phyloP scores from a whole-genome alignment of 805 yeast species.

The Metschnikowia koreensis region DNA sequence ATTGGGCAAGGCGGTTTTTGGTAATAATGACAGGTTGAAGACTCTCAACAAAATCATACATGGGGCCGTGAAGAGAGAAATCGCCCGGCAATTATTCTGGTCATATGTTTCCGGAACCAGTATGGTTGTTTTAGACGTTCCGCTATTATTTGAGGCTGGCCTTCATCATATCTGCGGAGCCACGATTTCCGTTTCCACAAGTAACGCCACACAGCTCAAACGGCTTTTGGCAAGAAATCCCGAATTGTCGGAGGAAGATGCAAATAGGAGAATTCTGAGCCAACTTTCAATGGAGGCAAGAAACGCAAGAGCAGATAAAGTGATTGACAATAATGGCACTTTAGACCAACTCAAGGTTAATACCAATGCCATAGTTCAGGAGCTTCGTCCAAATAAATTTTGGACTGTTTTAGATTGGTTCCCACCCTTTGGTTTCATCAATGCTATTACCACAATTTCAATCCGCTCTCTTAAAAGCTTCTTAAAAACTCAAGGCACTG shows the following conservation, averaged over 20 bases:
- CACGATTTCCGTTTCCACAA: conserved; percentile 66
- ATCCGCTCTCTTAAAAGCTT: conserved; percentile 5
- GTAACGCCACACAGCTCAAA: conserved; percentile 53
- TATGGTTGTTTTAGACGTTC: conserved; percentile 82
- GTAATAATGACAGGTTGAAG: conserved; percentile 54
- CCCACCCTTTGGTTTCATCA: conserved; percentile 38
- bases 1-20: conserved; percentile 78
- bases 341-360: conserved; percentile 23
- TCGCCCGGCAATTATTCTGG: conserved; percentile 51
- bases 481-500: not conserved
- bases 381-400: conserved; percentile 29
- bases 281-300: conserved; percentile 71
- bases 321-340: conserved; percentile 57
- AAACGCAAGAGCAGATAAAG: conserved; percentile 57
- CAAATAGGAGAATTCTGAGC: conserved; percentile 64
- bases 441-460: conserved; percentile 9
- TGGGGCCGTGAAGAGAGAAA: conserved; percentile 76
- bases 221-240: conserved; percentile 69
- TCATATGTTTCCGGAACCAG: conserved; percentile 58
- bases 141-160: conserved; percentile 79
- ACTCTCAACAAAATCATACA: conserved; percentile 76
- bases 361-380: conserved; percentile 24
- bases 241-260: conserved; percentile 62
- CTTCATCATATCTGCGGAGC: conserved; percentile 70
- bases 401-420: conserved; percentile 30